Conservation (phyloP, 2,329 filamentous ascomycete species). For the Plectosphaerella plurivora region DNA sequence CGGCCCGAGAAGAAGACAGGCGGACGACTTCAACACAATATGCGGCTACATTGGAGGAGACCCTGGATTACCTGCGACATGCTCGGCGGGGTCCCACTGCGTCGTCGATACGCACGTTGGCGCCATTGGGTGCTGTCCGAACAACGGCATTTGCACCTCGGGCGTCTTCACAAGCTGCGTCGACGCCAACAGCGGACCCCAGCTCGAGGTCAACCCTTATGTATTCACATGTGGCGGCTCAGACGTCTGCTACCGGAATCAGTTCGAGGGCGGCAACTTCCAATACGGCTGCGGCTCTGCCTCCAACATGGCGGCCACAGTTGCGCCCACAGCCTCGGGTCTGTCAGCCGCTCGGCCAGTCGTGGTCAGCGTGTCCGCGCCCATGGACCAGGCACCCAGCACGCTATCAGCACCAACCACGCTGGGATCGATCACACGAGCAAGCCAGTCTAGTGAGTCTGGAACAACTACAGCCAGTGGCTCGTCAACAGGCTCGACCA, state of each 20-base stretch:
- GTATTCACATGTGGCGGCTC: conserved; percentile 49
- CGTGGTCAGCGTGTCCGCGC: conserved; percentile 33
- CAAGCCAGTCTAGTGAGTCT: too few relatives aligned
- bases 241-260: conserved; percentile 51
- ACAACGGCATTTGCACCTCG: conserved; percentile 44
- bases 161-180: conserved; percentile 56
- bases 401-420: conserved; percentile 36
- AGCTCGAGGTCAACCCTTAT: conserved; percentile 50
- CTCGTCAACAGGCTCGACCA: neutral
- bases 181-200: conserved; percentile 43
- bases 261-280: conserved; percentile 49
- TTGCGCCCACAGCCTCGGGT: conserved; percentile 41
- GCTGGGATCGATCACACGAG: conserved; percentile 21
- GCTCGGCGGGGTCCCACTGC: conserved; percentile 53
- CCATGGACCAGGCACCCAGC: conserved; percentile 33
- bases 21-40: conserved; percentile 40
- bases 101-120: conserved; percentile 44
- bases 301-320: conserved; percentile 42
- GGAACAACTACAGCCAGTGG: too few relatives aligned
- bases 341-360: conserved; percentile 23
- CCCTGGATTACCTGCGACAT: conserved; percentile 49
- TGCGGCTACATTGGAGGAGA: conserved; percentile 55
- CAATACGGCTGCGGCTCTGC: conserved; percentile 54
- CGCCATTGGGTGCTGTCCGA: conserved; percentile 53
- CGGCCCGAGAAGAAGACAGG: conserved; percentile 33